Conservation (phyloP, 345 rosid species). For the Gossypium mustelinum region DNA sequence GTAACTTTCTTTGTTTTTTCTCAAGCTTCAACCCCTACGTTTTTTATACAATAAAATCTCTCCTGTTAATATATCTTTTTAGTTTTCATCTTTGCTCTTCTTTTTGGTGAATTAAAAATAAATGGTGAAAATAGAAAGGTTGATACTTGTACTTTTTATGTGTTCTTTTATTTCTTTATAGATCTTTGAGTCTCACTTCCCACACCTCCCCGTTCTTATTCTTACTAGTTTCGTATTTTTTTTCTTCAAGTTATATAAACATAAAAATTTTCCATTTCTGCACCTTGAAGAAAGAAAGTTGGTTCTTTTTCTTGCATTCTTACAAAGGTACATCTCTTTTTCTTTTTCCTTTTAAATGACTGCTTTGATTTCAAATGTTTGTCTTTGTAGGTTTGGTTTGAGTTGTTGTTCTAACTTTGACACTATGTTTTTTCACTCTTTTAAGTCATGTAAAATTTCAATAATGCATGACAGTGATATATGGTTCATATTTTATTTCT, state of each 20-base stretch:
- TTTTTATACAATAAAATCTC: too few species aligned
- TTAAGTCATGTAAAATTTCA: constrained; percentile 15
- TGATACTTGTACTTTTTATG: constrained; percentile 11
- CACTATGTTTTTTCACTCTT: constrained; percentile 14
- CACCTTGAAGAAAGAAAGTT: constrained; percentile 14
- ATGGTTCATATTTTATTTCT: background rate
- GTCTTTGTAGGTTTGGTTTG: constrained; percentile 27
- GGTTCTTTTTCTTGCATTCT: background rate
- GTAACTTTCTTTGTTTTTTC: background rate
- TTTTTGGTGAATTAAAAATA: too few species aligned
- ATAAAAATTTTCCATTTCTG: constrained; percentile 17
- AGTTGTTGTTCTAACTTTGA: constrained; percentile 32
- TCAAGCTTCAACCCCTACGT: background rate
- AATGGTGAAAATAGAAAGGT: constrained; percentile 12
- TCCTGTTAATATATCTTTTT: too few species aligned
- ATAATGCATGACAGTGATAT: constrained; percentile 2
- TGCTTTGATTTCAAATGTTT: background rate
- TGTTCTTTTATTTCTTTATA: background rate
- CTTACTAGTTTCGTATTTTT: background rate
- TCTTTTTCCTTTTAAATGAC: background rate
- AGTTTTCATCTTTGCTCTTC: too few species aligned
- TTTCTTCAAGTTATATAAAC: background rate
- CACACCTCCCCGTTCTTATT: background rate
- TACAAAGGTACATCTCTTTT: constrained; percentile 4
- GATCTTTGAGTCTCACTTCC: constrained; percentile 11